These are phyloP conservation scores for Nannochloris sp. DNA, from an alignment of 139 green algal genomes.

Conservation along the genomic window DNA sequence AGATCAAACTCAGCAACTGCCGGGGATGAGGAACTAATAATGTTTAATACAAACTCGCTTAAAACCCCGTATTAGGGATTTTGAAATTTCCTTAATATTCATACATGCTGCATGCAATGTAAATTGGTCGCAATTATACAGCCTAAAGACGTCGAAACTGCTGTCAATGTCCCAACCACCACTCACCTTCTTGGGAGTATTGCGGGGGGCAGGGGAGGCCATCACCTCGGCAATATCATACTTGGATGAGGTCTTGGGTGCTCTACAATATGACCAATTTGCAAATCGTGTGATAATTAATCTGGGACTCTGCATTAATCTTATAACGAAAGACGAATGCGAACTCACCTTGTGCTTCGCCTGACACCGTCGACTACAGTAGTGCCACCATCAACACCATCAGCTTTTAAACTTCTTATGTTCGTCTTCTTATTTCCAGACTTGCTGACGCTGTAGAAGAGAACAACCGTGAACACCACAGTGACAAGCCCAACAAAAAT, in stretches of 20 bases:
- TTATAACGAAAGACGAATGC: no score
- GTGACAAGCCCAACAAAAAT: background rate
- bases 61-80: background rate
- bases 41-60: background rate
- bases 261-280: no score
- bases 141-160: no score
- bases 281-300: no score
- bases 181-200: no score
- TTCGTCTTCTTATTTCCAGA: background rate
- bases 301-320: no score
- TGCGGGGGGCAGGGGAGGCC: background rate
- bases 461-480: conserved; percentile 2
- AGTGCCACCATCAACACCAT: background rate
- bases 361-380: conserved; percentile 7
- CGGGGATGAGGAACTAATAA: no score
- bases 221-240: background rate
- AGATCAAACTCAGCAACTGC: no score
- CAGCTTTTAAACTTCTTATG: background rate
- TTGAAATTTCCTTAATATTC: no score
- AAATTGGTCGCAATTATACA: no score
- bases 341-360: conserved; percentile 6
- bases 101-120: no score
- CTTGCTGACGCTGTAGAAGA: conserved; percentile 5
- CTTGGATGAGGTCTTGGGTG: background rate
- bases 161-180: no score